These are phyloP conservation scores for Rhodomyrtus tomentosa DNA, from an alignment of 345 rosid genomes.

Conservation along the genomic window DNA sequence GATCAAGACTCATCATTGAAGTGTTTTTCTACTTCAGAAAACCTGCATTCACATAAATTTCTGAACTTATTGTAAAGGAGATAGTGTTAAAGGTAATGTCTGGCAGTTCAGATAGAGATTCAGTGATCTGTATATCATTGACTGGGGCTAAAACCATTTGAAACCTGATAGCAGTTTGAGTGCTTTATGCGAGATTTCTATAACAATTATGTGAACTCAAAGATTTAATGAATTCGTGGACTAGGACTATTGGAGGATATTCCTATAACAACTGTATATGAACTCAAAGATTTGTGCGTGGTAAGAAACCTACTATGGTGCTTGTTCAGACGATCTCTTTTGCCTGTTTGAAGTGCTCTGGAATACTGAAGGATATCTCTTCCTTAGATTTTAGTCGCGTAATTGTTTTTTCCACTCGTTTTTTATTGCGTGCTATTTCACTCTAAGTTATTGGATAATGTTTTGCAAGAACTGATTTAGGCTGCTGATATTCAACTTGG, in stretches of 20 bases:
- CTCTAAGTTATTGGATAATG: not conserved
- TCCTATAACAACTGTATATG: not conserved
- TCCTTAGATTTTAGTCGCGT: not conserved
- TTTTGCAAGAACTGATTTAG: conserved; percentile 30
- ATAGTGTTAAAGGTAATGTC: not conserved
- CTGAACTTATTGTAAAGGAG: not conserved
- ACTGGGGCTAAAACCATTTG: not conserved
- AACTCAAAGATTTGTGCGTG: not conserved
- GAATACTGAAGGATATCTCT: not conserved
- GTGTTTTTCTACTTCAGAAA: not conserved
- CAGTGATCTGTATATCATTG: not conserved
- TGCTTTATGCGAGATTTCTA: not conserved
- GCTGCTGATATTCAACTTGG: conserved; percentile 97
- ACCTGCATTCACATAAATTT: not conserved
- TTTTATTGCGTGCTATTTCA: not conserved
- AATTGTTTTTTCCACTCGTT: not conserved
- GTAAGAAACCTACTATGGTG: not conserved
- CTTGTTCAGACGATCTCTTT: not conserved
- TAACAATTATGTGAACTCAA: not conserved
- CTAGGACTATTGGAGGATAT: not conserved
- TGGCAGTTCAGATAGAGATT: not conserved
- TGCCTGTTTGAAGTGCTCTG: not conserved
- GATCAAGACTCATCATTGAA: not conserved
- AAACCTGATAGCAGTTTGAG: not conserved
- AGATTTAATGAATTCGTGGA: not conserved